Base-by-base conservation (phyloP, 2,329 filamentous ascomycete genomes). In the Hypoxylon sp. region DNA sequence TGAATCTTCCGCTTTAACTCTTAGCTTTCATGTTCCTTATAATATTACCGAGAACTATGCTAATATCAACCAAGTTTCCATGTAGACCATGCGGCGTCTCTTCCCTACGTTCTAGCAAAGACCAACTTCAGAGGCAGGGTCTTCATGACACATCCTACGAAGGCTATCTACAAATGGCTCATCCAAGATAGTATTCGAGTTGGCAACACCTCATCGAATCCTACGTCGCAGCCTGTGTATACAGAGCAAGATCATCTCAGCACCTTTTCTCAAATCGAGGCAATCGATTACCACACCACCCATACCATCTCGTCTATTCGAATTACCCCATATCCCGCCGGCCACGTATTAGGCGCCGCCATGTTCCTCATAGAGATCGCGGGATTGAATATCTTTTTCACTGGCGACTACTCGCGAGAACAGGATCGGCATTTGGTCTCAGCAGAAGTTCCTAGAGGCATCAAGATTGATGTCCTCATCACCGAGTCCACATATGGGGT, bases 141-240 rank as follows among this genome's bases (percentile, higher is more conserved):
- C 68, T 98, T 98, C 84, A 99, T 98, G 95, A 99, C 96, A 57
- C 96, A 99, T 84, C 94, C 96, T 1, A 99, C 96, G 51, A 98
- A 99, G 81, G 96, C 96, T 75, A 99, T 99, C 79, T 99, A 99
- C 88, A 98, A 98, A 83, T 98, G 96, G 95, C 89, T 98, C 57
- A 98, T 98, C 70, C 94, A 97, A 81, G 96, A 99, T 81, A 97
- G 94, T 73, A 93, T 99, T 49, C 91, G 96, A 66, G 95, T 99
- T 31, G 92, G 91, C 78, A 92, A 90, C 77, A 90, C 88, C 3
- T 89, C 88, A 1, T 89, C 88, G 8, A 88, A 89, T 72, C 83
- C 85, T 60, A 85, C 85, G 0, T 85, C 92, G 76, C 87, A 96
- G 85, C 85, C 93, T 77, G 89, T 98, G 50, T 99, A 98, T 79